Percentiles rank a stretch among this genome's conserved stretches.
These are phyloP conservation scores for Metschnikowia lochheadii DNA, from an alignment of 805 yeast species.

Conservation along the genomic window DNA sequence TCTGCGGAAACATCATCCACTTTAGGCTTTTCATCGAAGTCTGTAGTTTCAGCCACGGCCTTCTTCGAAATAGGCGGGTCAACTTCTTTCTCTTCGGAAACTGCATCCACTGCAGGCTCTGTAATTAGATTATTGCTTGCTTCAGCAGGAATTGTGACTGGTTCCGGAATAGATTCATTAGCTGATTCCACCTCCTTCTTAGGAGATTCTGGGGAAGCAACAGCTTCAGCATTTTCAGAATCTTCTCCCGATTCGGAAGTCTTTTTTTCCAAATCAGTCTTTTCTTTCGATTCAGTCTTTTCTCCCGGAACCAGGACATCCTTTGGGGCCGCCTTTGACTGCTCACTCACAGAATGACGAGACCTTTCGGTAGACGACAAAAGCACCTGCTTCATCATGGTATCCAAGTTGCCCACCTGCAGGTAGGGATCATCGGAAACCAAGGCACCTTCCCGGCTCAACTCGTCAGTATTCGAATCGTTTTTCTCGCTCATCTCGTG, in stretches of 20 bases:
- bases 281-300: neutral
- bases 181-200: neutral
- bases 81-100: neutral
- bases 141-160: neutral
- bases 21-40: neutral
- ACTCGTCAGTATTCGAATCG: slow-evolving; percentile 34
- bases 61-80: neutral
- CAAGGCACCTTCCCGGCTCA: slow-evolving; percentile 56
- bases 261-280: neutral
- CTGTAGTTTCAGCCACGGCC: too few relatives aligned
- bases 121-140: neutral
- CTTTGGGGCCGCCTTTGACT: neutral
- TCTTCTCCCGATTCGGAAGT: neutral
- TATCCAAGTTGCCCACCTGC: slow-evolving; percentile 46
- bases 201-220: neutral
- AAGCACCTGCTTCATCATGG: slow-evolving; percentile 47
- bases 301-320: neutral
- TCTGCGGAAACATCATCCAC: slow-evolving; percentile 18
- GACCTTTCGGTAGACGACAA: slow-evolving; percentile 5
- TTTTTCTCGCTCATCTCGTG: slow-evolving; percentile 21
- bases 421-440: slow-evolving; percentile 47
- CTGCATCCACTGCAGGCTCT: neutral
- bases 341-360: neutral
- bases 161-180: neutral
- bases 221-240: neutral